phyloP scores from a whole-genome alignment of 352 stramenopile genomes.

The Phytopythium sindhum region DNA sequence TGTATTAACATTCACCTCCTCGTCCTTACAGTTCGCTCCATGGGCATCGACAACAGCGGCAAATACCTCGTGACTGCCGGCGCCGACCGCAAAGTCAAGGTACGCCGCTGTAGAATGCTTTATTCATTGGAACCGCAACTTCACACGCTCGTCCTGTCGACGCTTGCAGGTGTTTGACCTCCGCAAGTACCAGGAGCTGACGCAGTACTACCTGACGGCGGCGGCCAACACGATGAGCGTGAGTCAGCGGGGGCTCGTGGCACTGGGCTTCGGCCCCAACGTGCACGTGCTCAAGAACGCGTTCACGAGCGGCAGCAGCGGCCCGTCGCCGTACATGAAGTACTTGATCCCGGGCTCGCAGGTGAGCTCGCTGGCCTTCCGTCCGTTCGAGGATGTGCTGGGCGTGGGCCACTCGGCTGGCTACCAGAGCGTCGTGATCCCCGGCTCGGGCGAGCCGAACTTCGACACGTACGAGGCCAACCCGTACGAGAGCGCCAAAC shows the following conservation, averaged over 20 bases:
- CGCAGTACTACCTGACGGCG: constrained; percentile 90
- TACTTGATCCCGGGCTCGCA: constrained; percentile 84
- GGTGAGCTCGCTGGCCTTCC: constrained; percentile 92
- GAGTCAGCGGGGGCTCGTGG: constrained; percentile 94
- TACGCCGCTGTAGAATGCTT: neutral
- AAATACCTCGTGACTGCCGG: constrained; percentile 96
- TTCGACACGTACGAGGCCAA: constrained; percentile 98
- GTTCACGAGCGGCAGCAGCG: constrained; percentile 60
- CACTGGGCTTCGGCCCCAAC: constrained; percentile 90
- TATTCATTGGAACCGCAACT: neutral
- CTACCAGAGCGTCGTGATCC: constrained; percentile 89
- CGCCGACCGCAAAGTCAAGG: constrained; percentile 92
- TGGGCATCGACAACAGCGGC: constrained; percentile 92
- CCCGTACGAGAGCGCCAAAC: constrained; percentile 95
- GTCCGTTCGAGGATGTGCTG: constrained; percentile 98
- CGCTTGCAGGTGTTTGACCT: constrained; percentile 92
- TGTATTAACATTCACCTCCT: neutral
- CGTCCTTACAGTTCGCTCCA: constrained; percentile 56
- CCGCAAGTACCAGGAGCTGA: constrained; percentile 94
- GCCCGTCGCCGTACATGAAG: constrained; percentile 88
- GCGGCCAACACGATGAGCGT: constrained; percentile 93
- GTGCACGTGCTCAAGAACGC: constrained; percentile 92
- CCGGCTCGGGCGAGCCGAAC: constrained; percentile 96
- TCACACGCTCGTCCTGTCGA: neutral
- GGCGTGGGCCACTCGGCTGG: constrained; percentile 91